These are phyloP conservation scores for Hibiscus trionum DNA, from an alignment of 345 rosid species.

Conservation along the genomic window DNA sequence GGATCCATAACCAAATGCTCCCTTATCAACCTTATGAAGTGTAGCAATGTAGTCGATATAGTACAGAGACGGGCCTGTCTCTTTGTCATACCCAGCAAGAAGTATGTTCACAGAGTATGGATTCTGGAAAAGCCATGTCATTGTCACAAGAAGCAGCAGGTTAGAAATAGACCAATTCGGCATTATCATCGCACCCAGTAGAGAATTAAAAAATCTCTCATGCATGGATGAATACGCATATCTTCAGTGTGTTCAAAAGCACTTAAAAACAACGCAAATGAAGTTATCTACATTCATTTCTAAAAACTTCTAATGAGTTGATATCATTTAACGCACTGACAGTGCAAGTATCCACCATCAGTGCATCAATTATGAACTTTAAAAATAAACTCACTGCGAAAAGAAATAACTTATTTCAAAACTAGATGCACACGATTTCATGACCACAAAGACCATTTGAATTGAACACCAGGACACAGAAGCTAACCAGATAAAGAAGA, in stretches of 20 bases:
- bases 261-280: background rate
- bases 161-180: background rate
- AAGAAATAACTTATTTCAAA: background rate
- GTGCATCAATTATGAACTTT: background rate
- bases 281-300: background rate
- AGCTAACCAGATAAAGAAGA: background rate
- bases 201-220: background rate
- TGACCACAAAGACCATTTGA: background rate
- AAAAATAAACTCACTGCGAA: background rate
- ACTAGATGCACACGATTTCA: background rate
- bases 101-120: constrained; percentile 87
- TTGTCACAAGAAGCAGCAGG: background rate
- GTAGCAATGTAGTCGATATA: constrained; percentile 93
- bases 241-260: background rate
- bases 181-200: background rate
- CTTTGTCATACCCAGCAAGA: constrained; percentile 91
- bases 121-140: constrained; percentile 36
- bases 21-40: constrained; percentile 93
- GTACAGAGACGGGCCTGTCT: constrained; percentile 86
- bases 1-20: constrained; percentile 92
- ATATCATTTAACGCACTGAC: background rate
- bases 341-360: background rate
- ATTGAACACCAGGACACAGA: background rate
- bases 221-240: no score
- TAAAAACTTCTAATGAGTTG: background rate